Percentiles rank a stretch among this genome's conserved stretches.
phyloP scores from a whole-genome alignment of 2,329 filamentous ascomycete genomes.

The Phialocephala sp. region DNA sequence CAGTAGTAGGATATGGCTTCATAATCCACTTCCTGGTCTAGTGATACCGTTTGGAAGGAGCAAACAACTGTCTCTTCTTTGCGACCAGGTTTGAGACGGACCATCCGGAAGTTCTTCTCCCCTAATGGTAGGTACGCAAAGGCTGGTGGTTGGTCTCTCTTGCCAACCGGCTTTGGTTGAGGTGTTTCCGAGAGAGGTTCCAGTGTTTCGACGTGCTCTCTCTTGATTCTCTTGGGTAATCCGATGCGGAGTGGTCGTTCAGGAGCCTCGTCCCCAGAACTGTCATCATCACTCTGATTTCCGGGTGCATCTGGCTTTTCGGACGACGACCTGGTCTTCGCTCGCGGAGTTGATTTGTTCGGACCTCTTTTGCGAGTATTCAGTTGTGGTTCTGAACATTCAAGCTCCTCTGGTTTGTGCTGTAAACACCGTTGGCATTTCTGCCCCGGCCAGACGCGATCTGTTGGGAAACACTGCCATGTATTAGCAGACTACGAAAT shows the following conservation, averaged over 20 bases:
- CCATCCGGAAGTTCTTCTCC: constrained; percentile 20
- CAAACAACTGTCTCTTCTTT: constrained; percentile 15
- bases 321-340: constrained; percentile 11
- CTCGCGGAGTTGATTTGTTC: constrained; percentile 17
- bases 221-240: constrained; percentile 17
- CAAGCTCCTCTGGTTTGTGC: constrained; percentile 25
- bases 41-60: constrained; percentile 17
- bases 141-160: constrained; percentile 17
- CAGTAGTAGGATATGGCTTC: constrained; percentile 26
- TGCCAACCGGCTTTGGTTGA: background rate
- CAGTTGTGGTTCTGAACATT: constrained; percentile 26
- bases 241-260: constrained; percentile 14
- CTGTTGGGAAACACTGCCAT: constrained; percentile 23
- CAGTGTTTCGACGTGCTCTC: constrained; percentile 15
- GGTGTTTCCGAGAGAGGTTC: constrained; percentile 13
- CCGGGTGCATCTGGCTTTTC: constrained; percentile 15
- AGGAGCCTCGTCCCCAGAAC: constrained; percentile 7
- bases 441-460: constrained; percentile 26
- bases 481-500: background rate
- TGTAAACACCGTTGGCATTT: constrained; percentile 26
- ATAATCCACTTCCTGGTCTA: background rate
- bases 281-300: constrained; percentile 15
- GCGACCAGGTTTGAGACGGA: constrained; percentile 18
- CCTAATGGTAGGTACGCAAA: constrained; percentile 9
- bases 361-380: constrained; percentile 25